Base-by-base conservation (phyloP, 2,329 filamentous ascomycete genomes). In the Decorospora gaudefroyi region DNA sequence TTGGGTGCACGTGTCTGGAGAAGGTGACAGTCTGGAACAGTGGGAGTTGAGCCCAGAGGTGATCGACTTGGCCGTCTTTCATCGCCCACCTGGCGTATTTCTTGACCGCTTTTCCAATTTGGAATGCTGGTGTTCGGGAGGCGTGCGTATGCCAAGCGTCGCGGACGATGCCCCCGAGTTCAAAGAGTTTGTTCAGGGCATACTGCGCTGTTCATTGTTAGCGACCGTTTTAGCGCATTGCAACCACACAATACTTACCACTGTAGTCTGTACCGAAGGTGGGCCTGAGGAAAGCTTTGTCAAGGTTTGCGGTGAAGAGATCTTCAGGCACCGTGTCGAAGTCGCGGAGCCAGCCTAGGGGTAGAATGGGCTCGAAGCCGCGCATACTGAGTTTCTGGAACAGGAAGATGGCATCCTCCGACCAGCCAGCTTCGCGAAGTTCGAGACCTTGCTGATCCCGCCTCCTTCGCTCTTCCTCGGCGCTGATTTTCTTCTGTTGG, bases 331-430 rank as follows among this genome's bases (percentile, higher is more conserved):
- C 59, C 11, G 76, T 80, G 6, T 68, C 65, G 49, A 82, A 82
- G 51, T 83, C 79, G 35, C 74, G 62, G 30, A 71, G 68, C 79
- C 79, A 83, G 47, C 69, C 68, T 9, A 64, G 60, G 1, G 79
- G 78, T 9, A 84, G 59, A 1, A 83, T 62, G 7, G 81, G 76
- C 64, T 83, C 80, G 38, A 76, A 77, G 11, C 81, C 80, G 28
- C 80, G 78, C 67, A 77, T 74, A 4, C 73, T 73, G 19, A 83
- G 72, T 44, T 77, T 77, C 44, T 76, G 74, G 51, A 78, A 78
- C 2, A 83, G 66, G 22, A 74, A 73, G 27, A 77, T 74, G 41
- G 82, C 78, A 38, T 77, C 75, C 17, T 75, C 68, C 3, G 73
- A 70, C 76, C 77, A 83, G 30, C 75, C 73, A 17, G 69, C 69